Evolutionary conservation across 441 rosid genomes (phyloP), one percentile per base, ranked within the genome.

Genomic region (Flueggea neowawraea): DNA sequence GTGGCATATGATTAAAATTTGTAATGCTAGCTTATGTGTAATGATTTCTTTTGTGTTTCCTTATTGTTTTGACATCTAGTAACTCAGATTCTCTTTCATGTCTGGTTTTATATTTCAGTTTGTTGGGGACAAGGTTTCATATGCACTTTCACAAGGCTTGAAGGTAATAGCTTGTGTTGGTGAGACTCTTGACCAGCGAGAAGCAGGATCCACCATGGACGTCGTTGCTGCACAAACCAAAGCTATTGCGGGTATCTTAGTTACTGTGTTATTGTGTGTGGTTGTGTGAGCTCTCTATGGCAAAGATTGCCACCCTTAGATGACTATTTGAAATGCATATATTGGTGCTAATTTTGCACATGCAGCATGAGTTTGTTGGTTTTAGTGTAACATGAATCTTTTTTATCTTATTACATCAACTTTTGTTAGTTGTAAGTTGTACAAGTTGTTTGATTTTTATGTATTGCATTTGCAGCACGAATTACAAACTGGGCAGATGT

Each of bases 151-250:
- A 39, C 75, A 71, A 78, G 91, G 91, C 52, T 55, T 87, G 73
- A 87, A 85, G 65, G 95, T 85, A 63, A 88, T 88, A 57, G 95
- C 91, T 63, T 88, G 89, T 71, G 60, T 88, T 45, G 95, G 91
- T 48, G 89, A 88, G 83, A 85, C 89, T 65, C 83, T 88, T 9
- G 87, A 88, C 75, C 85, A 83, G 78, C 78, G 87, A 50, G 95
- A 88, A 69, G 69, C 84, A 6, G 89, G 89, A 62, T 74, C 87
- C 56, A 85, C 91, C 12, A 15, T 80, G 86, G 79, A 68, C 49
- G 89, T 87, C 10, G 94, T 87, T 65, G 87, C 90, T 64, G 82
- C 87, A 54, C 94, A 87, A 69, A 83, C 86, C 41, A 83, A 81
- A 77, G 85, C 90, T 45, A 83, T 85, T 14, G 81, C 94, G 70